Evolutionary conservation across 1,284 basidiomycete species (phyloP), one percentile per base, ranked within the genome.

Genomic region (Ceratobasidium sp.): DNA sequence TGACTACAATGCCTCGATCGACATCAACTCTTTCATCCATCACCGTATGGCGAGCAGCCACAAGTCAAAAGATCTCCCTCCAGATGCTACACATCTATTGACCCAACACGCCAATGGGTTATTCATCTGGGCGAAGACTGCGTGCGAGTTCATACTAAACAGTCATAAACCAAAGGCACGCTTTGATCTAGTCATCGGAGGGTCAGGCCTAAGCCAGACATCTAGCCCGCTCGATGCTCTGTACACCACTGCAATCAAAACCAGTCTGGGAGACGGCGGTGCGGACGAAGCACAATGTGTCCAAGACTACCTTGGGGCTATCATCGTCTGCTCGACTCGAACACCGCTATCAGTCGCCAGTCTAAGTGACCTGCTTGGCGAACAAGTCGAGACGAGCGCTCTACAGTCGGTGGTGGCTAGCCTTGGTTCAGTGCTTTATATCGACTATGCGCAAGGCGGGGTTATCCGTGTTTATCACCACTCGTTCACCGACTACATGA

Each of bases 101-200:
- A 50, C 62, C 26, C 32, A 35, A 14, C 28, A 64, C 13, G 72
- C 72, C 0, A 41, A 59, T 41, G 58, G 38, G 13, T 55, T 73
- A n/a, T 73, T 73, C 52, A 69, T 73, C 21, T 46, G 47, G n/a
- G 72, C 72, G 9, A 38, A 50, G 18, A 69, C 66, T 11, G 44
- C 54, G 6, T 54, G 52, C 52, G 26, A 30, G 9, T 5, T 54
- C 7, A 54, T 69, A 32, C 28, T 13, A n/a, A 28, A 49, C 21
- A 32, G 41, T 13, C 28, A n/a, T 14, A 28, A 70, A 4, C 72
- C 62, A 21, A 41, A 67, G 14, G 18, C 23, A 9, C 30, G 50
- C 23, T 32, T 67, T 3, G 32, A 44, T 5, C 6, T 14, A 2
- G 21, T 70, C 5, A 38, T 69, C n/a, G 41, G 26, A 16, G 32